Base-by-base conservation (phyloP, 2,329 filamentous ascomycete species). In the Colletotrichum somersetense region DNA sequence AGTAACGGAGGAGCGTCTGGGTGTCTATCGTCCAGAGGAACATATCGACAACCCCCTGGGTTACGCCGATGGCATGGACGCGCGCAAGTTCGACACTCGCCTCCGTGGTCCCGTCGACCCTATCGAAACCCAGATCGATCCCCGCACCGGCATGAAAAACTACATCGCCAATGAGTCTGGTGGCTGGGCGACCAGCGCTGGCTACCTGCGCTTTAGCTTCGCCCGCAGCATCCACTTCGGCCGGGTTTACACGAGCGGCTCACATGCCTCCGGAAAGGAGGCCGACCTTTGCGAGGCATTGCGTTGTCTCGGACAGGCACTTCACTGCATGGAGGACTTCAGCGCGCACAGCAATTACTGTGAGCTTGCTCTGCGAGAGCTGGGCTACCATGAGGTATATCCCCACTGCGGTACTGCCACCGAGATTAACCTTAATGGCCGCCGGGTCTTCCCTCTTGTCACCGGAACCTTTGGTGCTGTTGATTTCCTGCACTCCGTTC, bases 81-180 rank as follows among this genome's bases (percentile, higher is more conserved):
- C 96, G 6, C 89, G 94, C 73, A 89, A 92, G 77, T 95, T 90
- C 78, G 96, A 98, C 79, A 83, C 87, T 48, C 91, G 96, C 35
- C 89, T 98, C 10, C 92, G 96, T 62, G 93, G 91, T 1, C 95
- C 95, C 0, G 91, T 98, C 11, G 85, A 89, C 72, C 87, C 88
- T 5, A 81, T 89, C 52, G 93, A 96, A 78, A 89, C 93, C 26
- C 90, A 93, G 72, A 89, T 96, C 68, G 93, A 96, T 77, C 83
- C 84, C 44, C 84, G 88, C 7, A 96, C 93, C 1, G 95, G 95
- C n/a, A 97, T 99, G 96, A 99, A 98, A 83, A 98, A 98, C 80
- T 99, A 99, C 81, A 98, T 99, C 76, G 91, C 96, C 72, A 98
- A 98, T 78, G 96, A 98, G 80, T 85, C 84, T 18, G 94, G 95